Conservation (phyloP, 169 alveolate genomes). For the Haemoproteus tartakovskyi region DNA sequence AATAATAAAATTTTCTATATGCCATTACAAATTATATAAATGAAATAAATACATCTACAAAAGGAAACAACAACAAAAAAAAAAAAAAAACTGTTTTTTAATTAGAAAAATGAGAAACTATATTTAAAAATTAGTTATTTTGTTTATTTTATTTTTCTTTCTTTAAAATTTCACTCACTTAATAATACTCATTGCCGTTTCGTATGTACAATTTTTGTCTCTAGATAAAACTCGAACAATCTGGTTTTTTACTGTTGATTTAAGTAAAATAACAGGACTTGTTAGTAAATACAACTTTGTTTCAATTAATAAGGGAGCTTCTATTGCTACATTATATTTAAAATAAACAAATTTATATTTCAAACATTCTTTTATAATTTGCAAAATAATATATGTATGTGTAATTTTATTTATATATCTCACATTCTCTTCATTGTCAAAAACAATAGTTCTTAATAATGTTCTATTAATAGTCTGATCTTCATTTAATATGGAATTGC, state of each 20-base stretch:
- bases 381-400: slow-evolving; percentile 72
- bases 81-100: no score
- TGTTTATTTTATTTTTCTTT: background rate
- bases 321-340: slow-evolving; percentile 71
- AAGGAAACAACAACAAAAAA: no score
- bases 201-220: slow-evolving; percentile 69
- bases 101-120: no score
- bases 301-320: slow-evolving; percentile 76
- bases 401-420: slow-evolving; percentile 71
- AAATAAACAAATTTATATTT: slow-evolving; percentile 69
- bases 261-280: slow-evolving; percentile 72
- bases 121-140: no score
- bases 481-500: slow-evolving; percentile 69
- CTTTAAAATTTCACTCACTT: slow-evolving; percentile 60
- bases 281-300: slow-evolving; percentile 73
- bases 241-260: slow-evolving; percentile 71
- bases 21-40: no score
- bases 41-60: no score
- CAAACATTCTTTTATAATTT: slow-evolving; percentile 73
- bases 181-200: slow-evolving; percentile 72
- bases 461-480: slow-evolving; percentile 74
- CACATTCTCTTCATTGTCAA: slow-evolving; percentile 71
- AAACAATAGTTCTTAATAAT: slow-evolving; percentile 74
- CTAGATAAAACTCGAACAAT: slow-evolving; percentile 70
- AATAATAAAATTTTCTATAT: no score